A percentile compares a stretch with the other conserved stretches of the same genome.
These are phyloP conservation scores for Eucalyptus cloeziana DNA, from an alignment of 345 rosid genomes.

Conservation along the genomic window DNA sequence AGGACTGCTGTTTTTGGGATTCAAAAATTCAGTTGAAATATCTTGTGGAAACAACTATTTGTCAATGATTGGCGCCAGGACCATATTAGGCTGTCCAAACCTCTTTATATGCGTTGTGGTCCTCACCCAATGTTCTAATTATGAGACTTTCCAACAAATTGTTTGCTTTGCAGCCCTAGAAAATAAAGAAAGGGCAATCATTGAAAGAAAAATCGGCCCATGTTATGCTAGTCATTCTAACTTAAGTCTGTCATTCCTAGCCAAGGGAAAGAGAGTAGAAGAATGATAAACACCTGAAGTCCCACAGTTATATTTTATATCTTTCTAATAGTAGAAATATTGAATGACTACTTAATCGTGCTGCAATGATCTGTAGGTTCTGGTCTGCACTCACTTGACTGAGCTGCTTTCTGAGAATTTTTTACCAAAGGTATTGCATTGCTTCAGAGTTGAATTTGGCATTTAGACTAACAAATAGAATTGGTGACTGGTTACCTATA, in stretches of 20 bases:
- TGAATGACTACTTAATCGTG: not conserved
- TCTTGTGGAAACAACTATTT: not conserved
- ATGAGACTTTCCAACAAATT: not conserved
- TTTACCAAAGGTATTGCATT: conserved; percentile 50
- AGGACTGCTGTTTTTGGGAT: not conserved
- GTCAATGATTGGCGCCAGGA: not conserved
- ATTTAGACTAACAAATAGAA: not conserved
- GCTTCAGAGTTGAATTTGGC: not conserved
- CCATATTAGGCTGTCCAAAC: not conserved
- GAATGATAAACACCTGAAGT: not conserved
- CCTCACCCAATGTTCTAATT: not conserved
- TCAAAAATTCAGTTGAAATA: not conserved
- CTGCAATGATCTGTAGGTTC: conserved; percentile 36
- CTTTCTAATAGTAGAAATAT: not conserved
- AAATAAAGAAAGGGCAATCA: not conserved
- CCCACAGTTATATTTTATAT: not conserved
- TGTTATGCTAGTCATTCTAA: not conserved
- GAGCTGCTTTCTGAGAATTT: conserved; percentile 63
- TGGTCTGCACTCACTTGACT: conserved; percentile 83
- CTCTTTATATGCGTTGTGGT: not conserved
- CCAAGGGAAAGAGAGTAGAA: not conserved
- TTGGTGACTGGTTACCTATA: not conserved
- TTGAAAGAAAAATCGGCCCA: not conserved
- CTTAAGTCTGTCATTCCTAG: not conserved
- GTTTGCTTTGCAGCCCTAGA: not conserved